Conservation (phyloP, 2,329 filamentous ascomycete species). For the Neospermospora avenae region DNA sequence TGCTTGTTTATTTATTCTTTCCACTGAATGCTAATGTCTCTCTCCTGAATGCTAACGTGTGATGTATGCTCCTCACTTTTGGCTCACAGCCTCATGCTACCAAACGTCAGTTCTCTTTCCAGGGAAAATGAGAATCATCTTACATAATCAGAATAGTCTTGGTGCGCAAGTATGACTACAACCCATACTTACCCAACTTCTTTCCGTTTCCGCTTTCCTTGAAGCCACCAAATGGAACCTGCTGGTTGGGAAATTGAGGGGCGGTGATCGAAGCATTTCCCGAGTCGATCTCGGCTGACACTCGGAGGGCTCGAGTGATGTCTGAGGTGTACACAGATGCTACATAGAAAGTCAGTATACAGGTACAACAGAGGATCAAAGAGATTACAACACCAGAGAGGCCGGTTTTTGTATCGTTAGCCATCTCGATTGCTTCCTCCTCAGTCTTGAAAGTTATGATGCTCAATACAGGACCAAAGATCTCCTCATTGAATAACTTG, state of each 20-base stretch:
- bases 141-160: slow-evolving; percentile 56
- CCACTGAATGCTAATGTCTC: too few relatives aligned
- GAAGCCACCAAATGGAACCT: slow-evolving; percentile 65
- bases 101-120: neutral
- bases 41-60: too few relatives aligned
- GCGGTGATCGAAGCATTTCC: slow-evolving; percentile 38
- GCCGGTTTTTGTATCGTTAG: slow-evolving; percentile 59
- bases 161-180: slow-evolving; percentile 61
- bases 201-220: slow-evolving; percentile 73
- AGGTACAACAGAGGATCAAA: too few relatives aligned
- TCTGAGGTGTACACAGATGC: slow-evolving; percentile 63
- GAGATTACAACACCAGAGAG: slow-evolving; percentile 43
- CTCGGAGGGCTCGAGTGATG: slow-evolving; percentile 61
- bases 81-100: neutral
- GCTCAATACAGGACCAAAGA: slow-evolving; percentile 66
- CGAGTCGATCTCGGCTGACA: slow-evolving; percentile 57
- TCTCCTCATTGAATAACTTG: slow-evolving; percentile 68
- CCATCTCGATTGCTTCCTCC: slow-evolving; percentile 56
- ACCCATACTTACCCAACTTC: slow-evolving; percentile 64
- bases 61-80: neutral
- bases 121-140: neutral
- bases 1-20: too few relatives aligned
- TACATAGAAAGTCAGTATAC: neutral
- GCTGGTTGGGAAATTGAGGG: slow-evolving; percentile 65
- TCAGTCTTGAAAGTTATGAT: slow-evolving; percentile 66